Conservation (phyloP, 345 rosid species). For the Trapa incisa region DNA sequence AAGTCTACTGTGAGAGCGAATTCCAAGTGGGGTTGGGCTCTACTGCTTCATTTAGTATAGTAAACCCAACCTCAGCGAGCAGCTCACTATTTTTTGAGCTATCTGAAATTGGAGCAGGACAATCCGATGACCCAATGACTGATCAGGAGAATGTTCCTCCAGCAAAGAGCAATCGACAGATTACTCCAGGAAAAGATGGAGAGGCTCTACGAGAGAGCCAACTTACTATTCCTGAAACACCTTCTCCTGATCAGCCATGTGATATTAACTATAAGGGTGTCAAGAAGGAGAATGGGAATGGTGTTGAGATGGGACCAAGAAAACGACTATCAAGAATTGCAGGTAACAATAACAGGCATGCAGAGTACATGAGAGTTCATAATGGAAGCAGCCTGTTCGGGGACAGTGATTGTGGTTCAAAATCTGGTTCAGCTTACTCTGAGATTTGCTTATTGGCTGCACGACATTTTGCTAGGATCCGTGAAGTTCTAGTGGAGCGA, state of each 20-base stretch:
- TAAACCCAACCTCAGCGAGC: conserved; percentile 39
- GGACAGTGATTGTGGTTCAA: conserved; percentile 39
- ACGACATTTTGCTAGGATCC: conserved; percentile 81
- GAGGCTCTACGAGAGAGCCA: conserved; percentile 52
- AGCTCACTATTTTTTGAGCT: conserved; percentile 63
- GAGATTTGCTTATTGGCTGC: conserved; percentile 89
- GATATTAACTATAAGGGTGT: conserved; percentile 35
- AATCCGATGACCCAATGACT: conserved; percentile 36
- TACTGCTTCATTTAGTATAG: conserved; percentile 24
- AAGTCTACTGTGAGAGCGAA: conserved; percentile 69
- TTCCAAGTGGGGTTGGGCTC: conserved; percentile 46
- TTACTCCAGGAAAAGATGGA: conserved; percentile 79
- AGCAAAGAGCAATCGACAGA: conserved; percentile 46
- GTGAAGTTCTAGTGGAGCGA: conserved; percentile 84
- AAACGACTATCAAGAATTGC: conserved; percentile 63
- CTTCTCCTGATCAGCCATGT: conserved; percentile 91
- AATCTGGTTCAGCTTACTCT: conserved; percentile 55
- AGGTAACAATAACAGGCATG: conserved; percentile 31
- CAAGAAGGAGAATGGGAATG: conserved; percentile 67
- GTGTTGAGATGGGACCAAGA: conserved; percentile 56
- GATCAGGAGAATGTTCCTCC: conserved; percentile 83
- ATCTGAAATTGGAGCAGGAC: conserved; percentile 36
- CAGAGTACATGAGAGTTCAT: conserved; percentile 43
- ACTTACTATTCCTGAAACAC: conserved; percentile 94
- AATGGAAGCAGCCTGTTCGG: conserved; percentile 54